Evolutionary conservation across 139 green algal genomes (phyloP).

Genomic region (Micractinium conductrix): DNA sequence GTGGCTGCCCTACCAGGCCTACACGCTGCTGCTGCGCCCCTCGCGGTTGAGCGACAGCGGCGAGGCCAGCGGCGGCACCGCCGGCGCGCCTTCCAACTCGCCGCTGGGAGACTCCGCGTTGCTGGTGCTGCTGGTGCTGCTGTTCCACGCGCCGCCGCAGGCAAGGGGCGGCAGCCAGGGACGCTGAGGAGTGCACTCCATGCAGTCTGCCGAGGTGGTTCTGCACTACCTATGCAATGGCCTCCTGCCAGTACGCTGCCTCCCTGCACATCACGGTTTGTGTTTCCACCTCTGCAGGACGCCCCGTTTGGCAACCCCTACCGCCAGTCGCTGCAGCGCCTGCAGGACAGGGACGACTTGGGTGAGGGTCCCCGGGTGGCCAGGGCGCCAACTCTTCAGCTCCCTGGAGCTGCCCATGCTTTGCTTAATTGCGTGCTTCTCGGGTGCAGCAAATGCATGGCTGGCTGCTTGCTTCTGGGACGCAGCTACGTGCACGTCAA

Average conservation of each 20-base stretch:
- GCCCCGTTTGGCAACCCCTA: slow-evolving; percentile 60
- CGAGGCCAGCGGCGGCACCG: background rate
- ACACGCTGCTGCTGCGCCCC: slow-evolving; percentile 57
- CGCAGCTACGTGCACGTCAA: no score
- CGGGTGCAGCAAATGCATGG: background rate
- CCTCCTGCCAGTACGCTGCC: no score
- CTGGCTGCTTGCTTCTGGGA: background rate
- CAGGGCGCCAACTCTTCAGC: no score
- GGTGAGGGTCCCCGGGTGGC: background rate
- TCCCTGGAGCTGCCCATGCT: no score
- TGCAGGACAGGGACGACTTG: slow-evolving; percentile 47
- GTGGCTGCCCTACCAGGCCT: slow-evolving; percentile 69
- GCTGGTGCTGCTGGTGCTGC: slow-evolving; percentile 70
- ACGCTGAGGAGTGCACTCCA: no score
- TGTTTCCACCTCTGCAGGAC: background rate
- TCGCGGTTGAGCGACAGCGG: background rate
- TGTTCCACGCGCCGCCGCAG: slow-evolving; percentile 58
- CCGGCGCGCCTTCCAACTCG: slow-evolving; percentile 27
- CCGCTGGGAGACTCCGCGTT: slow-evolving; percentile 60
- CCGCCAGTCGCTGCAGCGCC: slow-evolving; percentile 43
- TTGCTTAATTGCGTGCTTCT: no score
- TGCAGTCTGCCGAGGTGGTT: no score
- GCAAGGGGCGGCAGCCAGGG: no score
- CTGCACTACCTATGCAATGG: no score
- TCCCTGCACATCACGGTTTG: no score